phyloP scores from a whole-genome alignment of 2,329 filamentous ascomycete genomes.

The Fusarium continuum region DNA sequence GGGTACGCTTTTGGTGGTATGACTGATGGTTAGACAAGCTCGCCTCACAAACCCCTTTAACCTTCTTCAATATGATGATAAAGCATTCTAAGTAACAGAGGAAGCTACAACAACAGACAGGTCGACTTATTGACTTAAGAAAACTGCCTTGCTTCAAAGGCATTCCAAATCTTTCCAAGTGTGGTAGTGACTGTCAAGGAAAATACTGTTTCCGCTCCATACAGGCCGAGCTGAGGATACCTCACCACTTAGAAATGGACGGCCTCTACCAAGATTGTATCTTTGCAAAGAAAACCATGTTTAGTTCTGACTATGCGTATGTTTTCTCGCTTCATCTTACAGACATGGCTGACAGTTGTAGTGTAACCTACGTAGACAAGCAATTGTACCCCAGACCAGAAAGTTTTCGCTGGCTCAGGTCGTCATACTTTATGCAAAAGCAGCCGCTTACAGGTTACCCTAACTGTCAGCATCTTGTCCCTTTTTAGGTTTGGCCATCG shows the following conservation, averaged over 20 bases:
- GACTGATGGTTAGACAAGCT: not conserved
- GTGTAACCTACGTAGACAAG: constrained; percentile 1
- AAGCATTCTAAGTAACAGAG: constrained; percentile 3
- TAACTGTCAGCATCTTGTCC: not conserved
- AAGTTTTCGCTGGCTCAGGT: constrained; percentile 2
- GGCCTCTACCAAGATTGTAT: constrained; percentile 3
- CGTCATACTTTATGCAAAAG: not conserved
- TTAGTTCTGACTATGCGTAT: not conserved
- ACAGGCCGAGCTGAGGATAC: not conserved
- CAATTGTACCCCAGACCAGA: constrained; percentile 5
- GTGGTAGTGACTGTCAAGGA: constrained; percentile 1
- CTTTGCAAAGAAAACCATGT: not conserved
- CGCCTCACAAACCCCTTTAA: not conserved
- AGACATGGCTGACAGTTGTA: not conserved
- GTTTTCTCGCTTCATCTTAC: not conserved
- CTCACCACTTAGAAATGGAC: not conserved
- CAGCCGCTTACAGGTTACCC: not conserved
- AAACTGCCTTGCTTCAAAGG: not conserved
- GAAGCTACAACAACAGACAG: not conserved
- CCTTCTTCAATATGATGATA: constrained; percentile 9
- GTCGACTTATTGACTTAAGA: not conserved
- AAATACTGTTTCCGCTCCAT: not conserved
- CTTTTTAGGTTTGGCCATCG: not conserved
- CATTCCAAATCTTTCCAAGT: not conserved
- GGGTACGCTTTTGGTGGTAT: constrained; percentile 1